Evolutionary conservation across 2,329 filamentous ascomycete species (phyloP).

Genomic region (Ambrosiella xylebori): DNA sequence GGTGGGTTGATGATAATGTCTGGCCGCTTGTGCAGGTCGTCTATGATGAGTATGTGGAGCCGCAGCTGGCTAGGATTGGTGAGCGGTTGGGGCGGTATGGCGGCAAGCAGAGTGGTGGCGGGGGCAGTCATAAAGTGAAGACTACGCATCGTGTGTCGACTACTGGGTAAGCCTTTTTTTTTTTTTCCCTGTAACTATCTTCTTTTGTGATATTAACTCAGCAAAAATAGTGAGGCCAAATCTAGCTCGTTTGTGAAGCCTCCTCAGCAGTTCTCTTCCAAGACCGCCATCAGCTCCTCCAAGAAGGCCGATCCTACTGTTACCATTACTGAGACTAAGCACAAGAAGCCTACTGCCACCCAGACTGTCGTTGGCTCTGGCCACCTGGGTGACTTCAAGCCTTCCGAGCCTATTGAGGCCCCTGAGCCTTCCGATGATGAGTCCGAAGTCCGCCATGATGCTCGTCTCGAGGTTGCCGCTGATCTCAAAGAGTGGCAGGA

Average conservation of each 20-base stretch:
- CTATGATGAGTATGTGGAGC: constrained; percentile 86
- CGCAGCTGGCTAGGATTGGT: constrained; percentile 81
- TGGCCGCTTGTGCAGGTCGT: constrained; percentile 68
- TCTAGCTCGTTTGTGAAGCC: constrained; percentile 12
- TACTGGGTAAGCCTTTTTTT: constrained; percentile 13
- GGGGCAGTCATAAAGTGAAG: constrained; percentile 19
- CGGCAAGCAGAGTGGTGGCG: constrained; percentile 24
- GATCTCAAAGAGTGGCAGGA: constrained; percentile 76
- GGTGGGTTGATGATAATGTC: constrained; percentile 57
- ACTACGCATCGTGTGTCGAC: constrained; percentile 16
- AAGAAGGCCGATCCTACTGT: constrained; percentile 6
- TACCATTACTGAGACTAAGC: constrained; percentile 11
- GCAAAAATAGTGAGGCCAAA: constrained; percentile 1
- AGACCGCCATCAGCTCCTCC: constrained; percentile 14
- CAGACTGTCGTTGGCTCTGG: not conserved
- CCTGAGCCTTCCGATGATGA: constrained; percentile 31
- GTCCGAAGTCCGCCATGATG: constrained; percentile 37
- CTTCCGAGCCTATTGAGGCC: constrained; percentile 22
- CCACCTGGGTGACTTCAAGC: constrained; percentile 14
- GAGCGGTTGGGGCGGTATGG: constrained; percentile 69
- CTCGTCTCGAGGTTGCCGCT: constrained; percentile 50
- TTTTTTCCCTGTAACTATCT: not conserved
- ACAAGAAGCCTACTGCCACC: constrained; percentile 10
- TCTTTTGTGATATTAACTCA: no score
- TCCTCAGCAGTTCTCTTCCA: constrained; percentile 15